phyloP scores from a whole-genome alignment of 2,329 filamentous ascomycete species.

The Trichoderma brevicompactum region DNA sequence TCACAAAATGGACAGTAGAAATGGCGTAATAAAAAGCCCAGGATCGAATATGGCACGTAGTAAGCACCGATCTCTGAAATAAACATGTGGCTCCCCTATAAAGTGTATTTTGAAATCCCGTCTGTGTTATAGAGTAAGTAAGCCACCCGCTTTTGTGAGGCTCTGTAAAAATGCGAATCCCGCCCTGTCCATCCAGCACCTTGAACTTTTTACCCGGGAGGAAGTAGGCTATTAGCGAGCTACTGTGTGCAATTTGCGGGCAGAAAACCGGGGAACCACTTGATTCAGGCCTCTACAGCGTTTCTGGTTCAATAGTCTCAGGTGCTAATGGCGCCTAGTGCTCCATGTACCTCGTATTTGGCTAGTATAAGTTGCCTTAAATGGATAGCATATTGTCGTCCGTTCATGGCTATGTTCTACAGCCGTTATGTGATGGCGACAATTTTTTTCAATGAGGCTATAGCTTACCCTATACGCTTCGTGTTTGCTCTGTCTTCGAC shows the following conservation, averaged over 20 bases:
- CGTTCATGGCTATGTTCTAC: neutral
- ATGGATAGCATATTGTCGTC: too few relatives aligned
- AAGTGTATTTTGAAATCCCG: neutral
- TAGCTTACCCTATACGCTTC: neutral
- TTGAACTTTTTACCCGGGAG: neutral
- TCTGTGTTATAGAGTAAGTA: too few relatives aligned
- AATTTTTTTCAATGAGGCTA: too few relatives aligned
- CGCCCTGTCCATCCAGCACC: neutral
- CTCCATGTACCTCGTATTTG: too few relatives aligned
- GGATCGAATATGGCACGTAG: neutral
- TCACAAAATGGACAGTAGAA: slow-evolving; percentile 8
- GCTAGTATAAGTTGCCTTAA: too few relatives aligned
- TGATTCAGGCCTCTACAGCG: too few relatives aligned
- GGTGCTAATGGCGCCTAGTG: too few relatives aligned
- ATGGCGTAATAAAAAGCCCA: slow-evolving; percentile 21
- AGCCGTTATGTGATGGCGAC: neutral
- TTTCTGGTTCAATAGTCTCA: too few relatives aligned
- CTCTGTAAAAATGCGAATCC: neutral
- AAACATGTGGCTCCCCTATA: neutral
- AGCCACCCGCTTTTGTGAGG: neutral
- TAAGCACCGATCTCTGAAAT: neutral
- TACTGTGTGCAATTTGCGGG: neutral
- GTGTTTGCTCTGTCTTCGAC: neutral
- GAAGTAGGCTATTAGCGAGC: neutral
- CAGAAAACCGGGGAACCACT: too few relatives aligned